A percentile compares a stretch with the other conserved stretches of the same genome.
Conservation (phyloP, 331 rosid genomes). For the Telfairia occidentalis region DNA sequence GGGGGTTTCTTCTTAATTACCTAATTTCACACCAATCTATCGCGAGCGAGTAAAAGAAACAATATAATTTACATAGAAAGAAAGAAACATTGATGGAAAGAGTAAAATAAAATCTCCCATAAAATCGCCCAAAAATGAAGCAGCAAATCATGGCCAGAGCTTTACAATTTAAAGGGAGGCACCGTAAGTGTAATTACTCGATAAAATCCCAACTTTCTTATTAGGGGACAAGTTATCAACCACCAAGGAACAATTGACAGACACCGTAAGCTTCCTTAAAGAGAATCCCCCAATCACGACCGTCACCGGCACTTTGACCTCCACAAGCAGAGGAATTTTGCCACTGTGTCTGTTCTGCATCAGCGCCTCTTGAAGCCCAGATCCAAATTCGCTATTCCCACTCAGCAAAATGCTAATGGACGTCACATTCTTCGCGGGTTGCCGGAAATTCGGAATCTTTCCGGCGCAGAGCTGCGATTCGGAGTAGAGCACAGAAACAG, state of each 20-base stretch:
- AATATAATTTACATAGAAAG: not conserved
- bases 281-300: conserved; percentile 8
- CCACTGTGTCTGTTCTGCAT: conserved; percentile 21
- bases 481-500: conserved; percentile 19
- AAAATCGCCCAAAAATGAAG: not conserved
- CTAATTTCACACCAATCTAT: not conserved
- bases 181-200: conserved; percentile 20
- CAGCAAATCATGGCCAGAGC: not conserved
- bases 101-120: not conserved
- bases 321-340: conserved; percentile 32
- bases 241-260: conserved; percentile 39
- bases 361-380: conserved; percentile 17
- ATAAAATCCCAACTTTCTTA: conserved; percentile 27
- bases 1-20: not conserved
- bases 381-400: conserved; percentile 33
- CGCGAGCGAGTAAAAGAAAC: not conserved
- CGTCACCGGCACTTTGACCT: conserved; percentile 34
- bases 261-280: conserved; percentile 14
- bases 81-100: not conserved
- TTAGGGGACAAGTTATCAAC: conserved; percentile 32
- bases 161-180: not conserved
- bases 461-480: conserved; percentile 30
- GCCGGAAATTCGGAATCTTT: conserved; percentile 30
- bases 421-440: conserved; percentile 32
- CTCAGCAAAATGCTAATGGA: conserved; percentile 20